Base-by-base conservation (phyloP, 805 yeast genomes). In the Komagataella pseudopastoris region DNA sequence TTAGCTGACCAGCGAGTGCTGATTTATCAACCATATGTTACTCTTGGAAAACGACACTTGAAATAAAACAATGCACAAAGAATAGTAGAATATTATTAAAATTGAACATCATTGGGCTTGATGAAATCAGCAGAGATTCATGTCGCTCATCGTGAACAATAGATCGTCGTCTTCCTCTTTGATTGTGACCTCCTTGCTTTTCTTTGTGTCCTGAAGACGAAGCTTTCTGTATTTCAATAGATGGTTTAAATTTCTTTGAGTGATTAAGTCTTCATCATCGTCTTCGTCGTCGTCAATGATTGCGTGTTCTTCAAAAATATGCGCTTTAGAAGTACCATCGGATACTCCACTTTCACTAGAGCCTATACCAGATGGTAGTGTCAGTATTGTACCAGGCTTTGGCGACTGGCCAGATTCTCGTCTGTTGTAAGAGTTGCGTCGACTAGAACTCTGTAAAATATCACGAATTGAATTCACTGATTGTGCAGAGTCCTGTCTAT, bases 111-210 rank as follows among this genome's bases (percentile, higher is more conserved):
- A 30, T 30, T 30, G 39, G 5, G 14, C 39, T 30, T 8, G 20
- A 20, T 30, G 14, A 30, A 10, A 30, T 30, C 39, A 30, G 39
- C 47, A 16, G 16, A 45, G 23, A 45, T 45, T 78, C 87, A 83
- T 82, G 59, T 83, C 88, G 60, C 88, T 83, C 88, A 81, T 82
- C 20, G 85, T 76, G 62, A 82, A 81, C 48, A 82, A 65, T 52
- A 83, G 65, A 50, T 82, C 87, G 55, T 81, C 88, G 51, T 82
- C 87, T 22, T 78, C 85, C 36, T 78, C 83, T 44, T 75, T 78
- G 49, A 46, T n/a, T 17, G 22, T 55, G 17, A 39, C 20, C 23
- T 39, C 36, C 23, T 51, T 47, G 23, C 45, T 45, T 48, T 50
- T 24, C 6, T 44, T 22, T 4, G 53, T 52, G 2, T 44, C n/a